A percentile compares a stretch with the other conserved stretches of the same genome.
Evolutionary conservation across 2,329 filamentous ascomycete species (phyloP).

Genomic region (Hypoxylon sp.): DNA sequence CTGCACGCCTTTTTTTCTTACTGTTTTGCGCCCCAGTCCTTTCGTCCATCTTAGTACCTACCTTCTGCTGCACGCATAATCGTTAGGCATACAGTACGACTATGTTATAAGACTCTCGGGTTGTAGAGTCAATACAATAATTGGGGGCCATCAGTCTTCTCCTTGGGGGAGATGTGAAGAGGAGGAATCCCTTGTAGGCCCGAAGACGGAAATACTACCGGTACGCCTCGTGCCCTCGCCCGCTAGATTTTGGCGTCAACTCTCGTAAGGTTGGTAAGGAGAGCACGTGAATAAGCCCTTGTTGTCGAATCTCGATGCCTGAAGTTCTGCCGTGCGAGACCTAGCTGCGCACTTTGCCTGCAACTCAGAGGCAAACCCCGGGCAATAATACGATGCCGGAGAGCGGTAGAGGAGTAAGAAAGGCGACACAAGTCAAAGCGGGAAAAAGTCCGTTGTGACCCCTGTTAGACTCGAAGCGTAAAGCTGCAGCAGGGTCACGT

Average conservation of each 20-base stretch:
- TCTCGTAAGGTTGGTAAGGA: no score
- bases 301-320: constrained; percentile 9
- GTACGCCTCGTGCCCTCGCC: constrained; percentile 6
- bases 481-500: constrained; percentile 25
- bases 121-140: constrained; percentile 24
- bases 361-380: constrained; percentile 28
- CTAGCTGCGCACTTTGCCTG: constrained; percentile 17
- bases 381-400: constrained; percentile 27
- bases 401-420: constrained; percentile 15
- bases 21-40: constrained; percentile 16
- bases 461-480: constrained; percentile 19
- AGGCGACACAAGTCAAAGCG: constrained; percentile 36
- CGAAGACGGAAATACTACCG: constrained; percentile 7
- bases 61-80: constrained; percentile 2
- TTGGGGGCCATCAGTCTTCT: constrained; percentile 31
- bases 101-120: constrained; percentile 10
- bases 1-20: constrained; percentile 21
- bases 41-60: constrained; percentile 6
- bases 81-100: constrained; percentile 11
- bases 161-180: constrained; percentile 7
- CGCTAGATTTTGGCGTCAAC: constrained; percentile 19
- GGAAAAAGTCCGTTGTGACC: constrained; percentile 37
- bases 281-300: no score
- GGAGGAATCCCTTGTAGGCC: constrained; percentile 17
- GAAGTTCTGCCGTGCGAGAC: constrained; percentile 22